Conservation (phyloP, 208 protist species). For the Trypanosoma caninum region DNA sequence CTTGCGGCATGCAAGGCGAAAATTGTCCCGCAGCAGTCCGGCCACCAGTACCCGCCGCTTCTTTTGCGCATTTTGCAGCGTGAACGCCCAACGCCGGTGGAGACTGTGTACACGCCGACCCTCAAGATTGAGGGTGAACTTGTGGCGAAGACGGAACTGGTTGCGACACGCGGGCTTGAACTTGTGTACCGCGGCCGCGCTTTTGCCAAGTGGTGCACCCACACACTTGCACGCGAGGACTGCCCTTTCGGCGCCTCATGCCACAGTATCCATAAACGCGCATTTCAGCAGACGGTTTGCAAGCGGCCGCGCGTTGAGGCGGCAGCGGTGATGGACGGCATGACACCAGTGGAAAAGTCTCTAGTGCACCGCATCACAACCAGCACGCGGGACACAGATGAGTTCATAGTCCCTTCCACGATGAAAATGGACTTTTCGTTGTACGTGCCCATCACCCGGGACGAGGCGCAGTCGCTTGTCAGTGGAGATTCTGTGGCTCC, state of each 20-base stretch:
- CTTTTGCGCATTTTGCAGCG: constrained; percentile 69
- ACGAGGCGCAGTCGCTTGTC: constrained; percentile 14
- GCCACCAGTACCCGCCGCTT: constrained; percentile 38
- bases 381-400: constrained; percentile 19
- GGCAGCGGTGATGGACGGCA: background rate
- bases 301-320: constrained; percentile 55
- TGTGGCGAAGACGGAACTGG: constrained; percentile 64
- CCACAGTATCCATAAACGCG: constrained; percentile 48
- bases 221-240: constrained; percentile 57
- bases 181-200: constrained; percentile 63
- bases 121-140: constrained; percentile 60
- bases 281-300: constrained; percentile 63
- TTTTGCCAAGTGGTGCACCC: constrained; percentile 66
- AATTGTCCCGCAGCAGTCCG: constrained; percentile 41
- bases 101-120: constrained; percentile 78
- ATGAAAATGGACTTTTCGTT: constrained; percentile 23
- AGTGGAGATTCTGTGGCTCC: background rate
- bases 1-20: constrained; percentile 73
- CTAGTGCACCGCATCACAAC: constrained; percentile 28
- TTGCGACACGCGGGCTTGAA: constrained; percentile 68
- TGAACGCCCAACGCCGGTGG: constrained; percentile 54
- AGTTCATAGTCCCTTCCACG: constrained; percentile 21
- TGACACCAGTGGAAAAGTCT: constrained; percentile 34
- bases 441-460: constrained; percentile 33
- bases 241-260: constrained; percentile 76